Evolutionary conservation across 2,329 filamentous ascomycete species (phyloP).

Genomic region (Aspergillus sp.): DNA sequence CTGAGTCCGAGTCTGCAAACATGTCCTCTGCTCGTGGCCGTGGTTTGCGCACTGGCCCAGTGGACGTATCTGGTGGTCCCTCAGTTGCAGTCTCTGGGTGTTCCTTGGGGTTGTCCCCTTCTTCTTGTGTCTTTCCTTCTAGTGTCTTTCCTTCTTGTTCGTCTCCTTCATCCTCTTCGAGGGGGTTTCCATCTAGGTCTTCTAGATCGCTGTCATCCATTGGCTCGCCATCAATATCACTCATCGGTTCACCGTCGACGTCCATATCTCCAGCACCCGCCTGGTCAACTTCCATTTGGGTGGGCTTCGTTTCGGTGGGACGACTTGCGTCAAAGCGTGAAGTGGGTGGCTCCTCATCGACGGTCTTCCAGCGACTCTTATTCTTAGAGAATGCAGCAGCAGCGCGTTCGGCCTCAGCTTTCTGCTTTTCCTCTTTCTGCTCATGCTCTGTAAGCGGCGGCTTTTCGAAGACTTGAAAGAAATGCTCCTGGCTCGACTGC

Average conservation of each 20-base stretch:
- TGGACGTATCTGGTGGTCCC: constrained; percentile 22
- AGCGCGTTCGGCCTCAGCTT: constrained; percentile 41
- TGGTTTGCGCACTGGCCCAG: constrained; percentile 49
- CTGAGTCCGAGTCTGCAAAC: constrained; percentile 75
- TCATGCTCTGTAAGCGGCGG: constrained; percentile 58
- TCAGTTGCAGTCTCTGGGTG: constrained; percentile 6
- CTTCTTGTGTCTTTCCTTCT: not conserved
- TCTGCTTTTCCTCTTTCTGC: constrained; percentile 44
- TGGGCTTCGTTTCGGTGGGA: constrained; percentile 24
- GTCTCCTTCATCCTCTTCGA: constrained; percentile 48
- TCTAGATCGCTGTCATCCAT: constrained; percentile 54
- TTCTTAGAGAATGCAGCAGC: constrained; percentile 37
- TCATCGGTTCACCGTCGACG: constrained; percentile 43
- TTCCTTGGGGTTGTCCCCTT: constrained; percentile 18
- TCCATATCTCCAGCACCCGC: constrained; percentile 44
- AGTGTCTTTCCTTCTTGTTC: constrained; percentile 15
- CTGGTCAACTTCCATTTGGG: constrained; percentile 35
- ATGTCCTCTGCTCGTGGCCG: constrained; percentile 78
- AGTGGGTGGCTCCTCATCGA: constrained; percentile 42
- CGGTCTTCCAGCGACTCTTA: constrained; percentile 48
- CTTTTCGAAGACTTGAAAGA: constrained; percentile 69
- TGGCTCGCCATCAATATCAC: constrained; percentile 45
- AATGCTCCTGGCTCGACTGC: constrained; percentile 68
- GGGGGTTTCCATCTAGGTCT: constrained; percentile 47
- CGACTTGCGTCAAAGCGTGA: constrained; percentile 30